Conservation (phyloP, 78 protist species). For the Dictyostelium purpureum region DNA sequence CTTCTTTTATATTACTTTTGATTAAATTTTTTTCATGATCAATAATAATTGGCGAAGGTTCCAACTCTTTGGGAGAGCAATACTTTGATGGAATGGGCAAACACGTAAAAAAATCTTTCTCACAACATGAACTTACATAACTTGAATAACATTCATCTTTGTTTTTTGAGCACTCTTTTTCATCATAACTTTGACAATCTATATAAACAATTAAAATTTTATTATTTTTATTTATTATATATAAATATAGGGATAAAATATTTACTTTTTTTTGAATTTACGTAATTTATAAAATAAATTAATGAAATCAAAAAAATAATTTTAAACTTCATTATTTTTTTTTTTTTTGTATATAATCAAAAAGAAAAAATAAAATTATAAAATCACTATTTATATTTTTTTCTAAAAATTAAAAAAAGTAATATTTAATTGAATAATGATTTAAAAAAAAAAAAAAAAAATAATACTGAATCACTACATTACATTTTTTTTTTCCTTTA, state of each 20-base stretch:
- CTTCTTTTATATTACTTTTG: neutral
- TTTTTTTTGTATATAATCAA: neutral
- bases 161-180: neutral
- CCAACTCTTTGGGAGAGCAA: neutral
- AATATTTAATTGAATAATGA: too few species aligned
- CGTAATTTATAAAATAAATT: neutral
- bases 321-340: neutral
- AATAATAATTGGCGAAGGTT: neutral
- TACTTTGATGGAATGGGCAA: neutral
- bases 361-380: too few species aligned
- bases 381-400: too few species aligned
- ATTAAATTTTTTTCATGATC: neutral
- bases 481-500: too few species aligned
- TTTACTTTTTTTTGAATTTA: neutral
- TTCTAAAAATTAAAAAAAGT: too few species aligned
- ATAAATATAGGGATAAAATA: neutral
- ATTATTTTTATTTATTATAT: neutral
- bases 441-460: too few species aligned
- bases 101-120: slow-evolving; percentile 9
- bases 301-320: neutral
- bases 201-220: neutral
- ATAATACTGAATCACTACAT: too few species aligned
- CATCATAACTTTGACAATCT: neutral
- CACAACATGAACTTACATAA: slow-evolving; percentile 3
- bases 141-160: neutral